phyloP scores from a whole-genome alignment of 2,329 filamentous ascomycete genomes.

The Laburnicola sp. region DNA sequence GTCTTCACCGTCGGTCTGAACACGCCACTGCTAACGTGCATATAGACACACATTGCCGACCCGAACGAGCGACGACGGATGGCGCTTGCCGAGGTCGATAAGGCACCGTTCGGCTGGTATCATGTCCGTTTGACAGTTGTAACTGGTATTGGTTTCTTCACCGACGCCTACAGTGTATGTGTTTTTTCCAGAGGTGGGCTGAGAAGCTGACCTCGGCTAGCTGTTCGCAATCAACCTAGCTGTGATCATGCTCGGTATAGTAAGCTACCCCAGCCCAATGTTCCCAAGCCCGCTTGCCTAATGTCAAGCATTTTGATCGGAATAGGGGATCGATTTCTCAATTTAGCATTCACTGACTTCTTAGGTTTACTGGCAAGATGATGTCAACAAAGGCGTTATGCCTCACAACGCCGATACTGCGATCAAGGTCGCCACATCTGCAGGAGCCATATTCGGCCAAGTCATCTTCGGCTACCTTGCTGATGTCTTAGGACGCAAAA shows the following conservation, averaged over 20 bases:
- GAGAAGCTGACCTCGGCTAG: conserved; percentile 12
- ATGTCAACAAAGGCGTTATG: conserved; percentile 53
- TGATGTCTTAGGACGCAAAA: conserved; percentile 76
- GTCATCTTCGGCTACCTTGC: conserved; percentile 70
- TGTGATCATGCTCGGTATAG: conserved; percentile 73
- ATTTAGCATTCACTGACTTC: not conserved
- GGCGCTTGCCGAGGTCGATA: conserved; percentile 43
- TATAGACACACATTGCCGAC: conserved; percentile 31
- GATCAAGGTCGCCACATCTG: conserved; percentile 83
- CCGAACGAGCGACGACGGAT: conserved; percentile 43
- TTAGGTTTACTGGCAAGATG: conserved; percentile 60
- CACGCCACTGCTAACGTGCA: not conserved
- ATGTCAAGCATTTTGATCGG: not conserved
- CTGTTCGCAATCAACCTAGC: conserved; percentile 62
- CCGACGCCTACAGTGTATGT: conserved; percentile 67
- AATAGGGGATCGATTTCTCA: not conserved
- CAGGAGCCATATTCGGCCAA: conserved; percentile 82
- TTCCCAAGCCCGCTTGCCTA: not conserved
- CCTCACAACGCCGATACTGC: conserved; percentile 72
- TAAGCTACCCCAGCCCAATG: conserved; percentile 37
- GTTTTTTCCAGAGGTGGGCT: not conserved
- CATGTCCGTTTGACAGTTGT: conserved; percentile 77
- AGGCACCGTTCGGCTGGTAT: conserved; percentile 57
- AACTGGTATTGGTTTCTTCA: conserved; percentile 86
- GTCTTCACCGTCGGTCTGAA: not conserved